Conservation (phyloP, 495 filamentous ascomycete species). For the Tuber aestivum region DNA sequence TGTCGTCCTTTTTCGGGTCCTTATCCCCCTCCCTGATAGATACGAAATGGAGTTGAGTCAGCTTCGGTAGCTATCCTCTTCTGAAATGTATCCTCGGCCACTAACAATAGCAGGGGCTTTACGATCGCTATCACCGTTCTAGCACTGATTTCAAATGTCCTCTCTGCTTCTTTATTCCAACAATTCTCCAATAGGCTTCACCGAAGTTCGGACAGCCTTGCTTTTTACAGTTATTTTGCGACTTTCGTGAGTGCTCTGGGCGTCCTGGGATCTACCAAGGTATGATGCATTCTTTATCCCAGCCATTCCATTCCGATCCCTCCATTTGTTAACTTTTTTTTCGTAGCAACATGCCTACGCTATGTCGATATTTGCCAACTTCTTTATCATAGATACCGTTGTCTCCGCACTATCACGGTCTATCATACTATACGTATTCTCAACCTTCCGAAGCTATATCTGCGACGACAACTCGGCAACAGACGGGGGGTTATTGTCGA, state of each 20-base stretch:
- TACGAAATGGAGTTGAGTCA: constrained; percentile 18
- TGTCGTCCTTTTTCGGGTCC: constrained; percentile 12
- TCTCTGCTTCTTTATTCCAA: constrained; percentile 29
- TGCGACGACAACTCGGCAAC: constrained; percentile 9
- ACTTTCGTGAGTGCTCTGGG: constrained; percentile 18
- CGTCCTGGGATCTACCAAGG: constrained; percentile 22
- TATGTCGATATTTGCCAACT: constrained; percentile 26
- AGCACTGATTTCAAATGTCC: constrained; percentile 26
- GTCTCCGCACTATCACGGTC: constrained; percentile 24
- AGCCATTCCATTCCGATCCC: constrained; percentile 9
- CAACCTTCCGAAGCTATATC: constrained; percentile 14
- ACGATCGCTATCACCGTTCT: constrained; percentile 21
- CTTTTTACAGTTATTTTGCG: constrained; percentile 28
- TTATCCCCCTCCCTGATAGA: constrained; percentile 5
- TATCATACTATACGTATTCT: constrained; percentile 21
- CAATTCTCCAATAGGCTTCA: constrained; percentile 24
- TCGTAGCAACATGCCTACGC: constrained; percentile 22
- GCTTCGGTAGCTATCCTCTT: constrained; percentile 17
- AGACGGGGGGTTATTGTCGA: constrained; percentile 14
- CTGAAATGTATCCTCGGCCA: constrained; percentile 1
- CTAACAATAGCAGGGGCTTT: constrained; percentile 11
- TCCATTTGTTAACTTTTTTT: constrained; percentile 25
- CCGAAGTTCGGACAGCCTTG: constrained; percentile 16
- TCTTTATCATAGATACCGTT: constrained; percentile 23
- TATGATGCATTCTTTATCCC: constrained; percentile 15